A percentile compares a stretch with the other conserved stretches of the same genome.
phyloP scores from a whole-genome alignment of 768 basidiomycete genomes.

The Podaxis sp. region DNA sequence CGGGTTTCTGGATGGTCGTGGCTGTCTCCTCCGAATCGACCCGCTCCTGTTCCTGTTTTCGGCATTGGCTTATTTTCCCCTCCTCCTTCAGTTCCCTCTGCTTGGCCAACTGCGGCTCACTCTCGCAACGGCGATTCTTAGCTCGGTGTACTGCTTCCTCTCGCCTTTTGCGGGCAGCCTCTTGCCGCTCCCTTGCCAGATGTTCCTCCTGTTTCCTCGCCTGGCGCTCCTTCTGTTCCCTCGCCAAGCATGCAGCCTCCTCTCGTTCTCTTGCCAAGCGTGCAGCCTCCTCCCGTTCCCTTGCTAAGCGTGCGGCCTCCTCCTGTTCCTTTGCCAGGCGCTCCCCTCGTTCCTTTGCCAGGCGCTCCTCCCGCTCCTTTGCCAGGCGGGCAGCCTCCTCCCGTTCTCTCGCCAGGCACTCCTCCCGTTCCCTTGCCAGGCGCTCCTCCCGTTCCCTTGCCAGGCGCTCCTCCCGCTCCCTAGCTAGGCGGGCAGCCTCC shows the following conservation, averaged over 20 bases:
- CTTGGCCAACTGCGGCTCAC: not conserved
- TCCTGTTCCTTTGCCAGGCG: no score
- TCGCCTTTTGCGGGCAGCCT: not conserved
- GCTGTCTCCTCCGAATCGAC: slow-evolving; percentile 9
- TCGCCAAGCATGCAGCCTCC: not conserved
- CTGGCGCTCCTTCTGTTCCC: no score
- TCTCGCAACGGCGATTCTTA: slow-evolving; percentile 5
- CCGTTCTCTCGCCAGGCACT: no score
- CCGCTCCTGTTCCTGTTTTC: slow-evolving; percentile 9
- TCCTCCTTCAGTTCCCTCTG: not conserved
- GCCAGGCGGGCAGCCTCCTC: not conserved
- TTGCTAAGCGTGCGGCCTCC: no score
- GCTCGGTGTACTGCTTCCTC: slow-evolving; percentile 11
- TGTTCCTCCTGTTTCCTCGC: no score
- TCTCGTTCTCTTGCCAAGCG: not conserved
- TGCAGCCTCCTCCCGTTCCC: not conserved
- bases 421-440: not conserved
- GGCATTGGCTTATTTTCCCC: not conserved
- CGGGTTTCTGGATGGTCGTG: slow-evolving; percentile 9
- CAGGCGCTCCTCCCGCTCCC: not conserved
- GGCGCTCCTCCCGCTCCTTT: not conserved
- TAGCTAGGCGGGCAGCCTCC: not conserved
- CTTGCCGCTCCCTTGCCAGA: not conserved
- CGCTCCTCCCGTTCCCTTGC: not conserved
- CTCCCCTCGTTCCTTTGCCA: not conserved